A percentile compares a stretch with the other conserved stretches of the same genome.
phyloP scores from a whole-genome alignment of 108 stramenopile genomes.

The Nannochloropsis granulata region DNA sequence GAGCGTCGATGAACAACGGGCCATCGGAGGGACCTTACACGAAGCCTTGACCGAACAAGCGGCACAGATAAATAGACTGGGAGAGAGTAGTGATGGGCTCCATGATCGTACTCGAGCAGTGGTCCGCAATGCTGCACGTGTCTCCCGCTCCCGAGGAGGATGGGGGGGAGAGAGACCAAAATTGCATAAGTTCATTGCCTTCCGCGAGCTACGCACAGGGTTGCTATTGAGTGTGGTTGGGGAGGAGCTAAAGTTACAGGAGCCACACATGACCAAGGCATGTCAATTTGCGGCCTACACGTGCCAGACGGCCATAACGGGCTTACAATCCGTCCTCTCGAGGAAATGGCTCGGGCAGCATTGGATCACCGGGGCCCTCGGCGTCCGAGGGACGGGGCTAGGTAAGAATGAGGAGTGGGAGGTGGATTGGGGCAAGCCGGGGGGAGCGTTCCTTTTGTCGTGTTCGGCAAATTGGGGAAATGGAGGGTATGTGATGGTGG shows the following conservation, averaged over 20 bases:
- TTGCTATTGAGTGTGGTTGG: not conserved
- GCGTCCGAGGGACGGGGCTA: not conserved
- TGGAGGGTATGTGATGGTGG: not conserved
- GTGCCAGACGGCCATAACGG: not conserved
- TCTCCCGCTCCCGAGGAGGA: not conserved
- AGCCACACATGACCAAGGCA: not conserved
- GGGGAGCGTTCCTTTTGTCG: not conserved
- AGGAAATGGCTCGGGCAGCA: not conserved
- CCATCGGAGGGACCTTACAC: not conserved
- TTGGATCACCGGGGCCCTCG: not conserved
- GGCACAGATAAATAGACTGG: not conserved
- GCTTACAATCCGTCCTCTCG: not conserved
- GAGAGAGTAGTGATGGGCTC: not conserved
- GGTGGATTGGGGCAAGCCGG: not conserved
- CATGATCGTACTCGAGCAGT: not conserved
- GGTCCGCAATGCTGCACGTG: not conserved
- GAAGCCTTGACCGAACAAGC: not conserved
- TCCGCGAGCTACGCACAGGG: not conserved
- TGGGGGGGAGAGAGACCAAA: not conserved
- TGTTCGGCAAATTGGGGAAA: not conserved
- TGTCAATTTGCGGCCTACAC: not conserved
- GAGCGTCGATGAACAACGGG: not conserved
- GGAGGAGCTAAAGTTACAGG: not conserved
- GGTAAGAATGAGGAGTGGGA: not conserved
- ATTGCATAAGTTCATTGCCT: not conserved